Conservation (phyloP, 768 basidiomycete genomes). For the Rhizopogon vesiculosus region DNA sequence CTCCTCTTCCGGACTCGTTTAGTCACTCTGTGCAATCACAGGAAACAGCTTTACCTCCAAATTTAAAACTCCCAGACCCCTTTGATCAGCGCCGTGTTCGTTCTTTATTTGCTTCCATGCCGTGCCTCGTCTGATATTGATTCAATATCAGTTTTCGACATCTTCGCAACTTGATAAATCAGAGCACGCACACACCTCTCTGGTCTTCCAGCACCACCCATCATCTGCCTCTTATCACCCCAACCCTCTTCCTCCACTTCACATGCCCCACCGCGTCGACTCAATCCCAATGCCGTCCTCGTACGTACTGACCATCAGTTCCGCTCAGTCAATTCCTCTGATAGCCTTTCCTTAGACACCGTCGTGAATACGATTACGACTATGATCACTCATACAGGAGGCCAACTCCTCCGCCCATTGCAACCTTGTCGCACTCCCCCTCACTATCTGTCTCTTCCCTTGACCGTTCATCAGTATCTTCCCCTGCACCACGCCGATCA, state of each 20-base stretch:
- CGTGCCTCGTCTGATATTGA: constrained; percentile 35
- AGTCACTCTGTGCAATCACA: constrained; percentile 15
- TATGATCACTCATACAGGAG: constrained; percentile 36
- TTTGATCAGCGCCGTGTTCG: constrained; percentile 32
- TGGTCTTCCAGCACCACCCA: constrained; percentile 11
- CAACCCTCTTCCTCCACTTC: constrained; percentile 10
- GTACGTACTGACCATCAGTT: constrained; percentile 22
- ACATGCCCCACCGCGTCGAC: constrained; percentile 53
- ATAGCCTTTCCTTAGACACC: constrained; percentile 23
- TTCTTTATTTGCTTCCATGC: constrained; percentile 27
- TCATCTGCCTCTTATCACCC: constrained; percentile 11
- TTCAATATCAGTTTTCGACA: constrained; percentile 35
- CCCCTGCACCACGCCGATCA: constrained; percentile 48
- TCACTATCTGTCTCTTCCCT: constrained; percentile 55
- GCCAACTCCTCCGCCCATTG: constrained; percentile 46
- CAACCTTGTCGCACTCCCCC: constrained; percentile 53
- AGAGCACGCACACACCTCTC: constrained; percentile 17
- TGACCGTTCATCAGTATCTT: constrained; percentile 57
- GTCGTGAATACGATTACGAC: constrained; percentile 34
- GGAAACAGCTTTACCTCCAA: constrained; percentile 27
- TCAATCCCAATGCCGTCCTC: constrained; percentile 27
- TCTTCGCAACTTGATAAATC: constrained; percentile 34
- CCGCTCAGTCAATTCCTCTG: constrained; percentile 22
- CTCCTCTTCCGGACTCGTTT: too few species aligned
- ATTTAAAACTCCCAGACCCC: constrained; percentile 27